Evolutionary conservation across 495 filamentous ascomycete genomes (phyloP).

Genomic region (Copromyces sp.): DNA sequence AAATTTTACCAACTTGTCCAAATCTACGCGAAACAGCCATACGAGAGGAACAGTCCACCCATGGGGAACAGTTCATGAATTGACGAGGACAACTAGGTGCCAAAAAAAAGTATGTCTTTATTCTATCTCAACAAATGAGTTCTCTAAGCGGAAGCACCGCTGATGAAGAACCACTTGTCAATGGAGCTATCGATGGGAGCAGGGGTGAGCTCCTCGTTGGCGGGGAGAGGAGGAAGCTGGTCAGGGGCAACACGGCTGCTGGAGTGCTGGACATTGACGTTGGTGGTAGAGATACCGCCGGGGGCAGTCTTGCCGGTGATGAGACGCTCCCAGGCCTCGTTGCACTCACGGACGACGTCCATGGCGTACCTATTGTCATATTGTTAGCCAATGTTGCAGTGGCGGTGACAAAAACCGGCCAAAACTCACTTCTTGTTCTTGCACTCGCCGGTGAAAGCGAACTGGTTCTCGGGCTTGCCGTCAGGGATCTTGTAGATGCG

Average conservation of each 20-base stretch:
- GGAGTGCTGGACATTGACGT: constrained; percentile 63
- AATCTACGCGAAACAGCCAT: background rate
- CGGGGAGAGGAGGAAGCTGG: constrained; percentile 61
- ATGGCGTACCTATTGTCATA: constrained; percentile 58
- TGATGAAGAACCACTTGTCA: constrained; percentile 99
- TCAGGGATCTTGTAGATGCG: constrained; percentile 99
- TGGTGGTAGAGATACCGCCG: constrained; percentile 72
- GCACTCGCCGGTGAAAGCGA: constrained; percentile 99
- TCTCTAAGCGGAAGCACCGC: constrained; percentile 76
- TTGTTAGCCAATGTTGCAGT: constrained; percentile 13
- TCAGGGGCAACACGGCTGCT: constrained; percentile 50
- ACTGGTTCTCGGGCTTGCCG: constrained; percentile 99
- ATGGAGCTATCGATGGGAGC: constrained; percentile 92
- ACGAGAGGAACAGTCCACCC: background rate
- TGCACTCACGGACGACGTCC: constrained; percentile 90
- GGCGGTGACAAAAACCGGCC: background rate
- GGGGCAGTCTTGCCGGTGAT: constrained; percentile 75
- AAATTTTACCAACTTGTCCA: background rate
- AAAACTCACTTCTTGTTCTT: constrained; percentile 88
- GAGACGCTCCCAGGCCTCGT: constrained; percentile 93
- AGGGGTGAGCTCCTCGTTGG: constrained; percentile 64
- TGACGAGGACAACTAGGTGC: background rate
- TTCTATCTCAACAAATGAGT: background rate
- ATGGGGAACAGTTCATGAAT: background rate
- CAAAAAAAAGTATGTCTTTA: background rate